Percentiles rank a stretch among this genome's conserved stretches.
Conservation (phyloP, 805 yeast species). For the Kazachstania africana region DNA sequence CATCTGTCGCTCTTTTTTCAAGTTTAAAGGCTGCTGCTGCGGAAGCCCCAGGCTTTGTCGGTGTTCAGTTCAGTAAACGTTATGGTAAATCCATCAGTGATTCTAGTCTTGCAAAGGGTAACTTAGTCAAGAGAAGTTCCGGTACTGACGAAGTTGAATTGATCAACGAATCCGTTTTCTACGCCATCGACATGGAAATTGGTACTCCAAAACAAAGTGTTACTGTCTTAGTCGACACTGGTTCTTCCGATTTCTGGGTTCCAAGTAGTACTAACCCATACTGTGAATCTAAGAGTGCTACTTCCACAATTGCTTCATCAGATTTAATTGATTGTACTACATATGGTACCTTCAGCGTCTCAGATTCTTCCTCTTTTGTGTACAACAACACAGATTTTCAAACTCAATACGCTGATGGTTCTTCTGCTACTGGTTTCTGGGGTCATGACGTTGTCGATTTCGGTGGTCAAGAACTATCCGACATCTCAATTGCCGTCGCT, state of each 20-base stretch:
- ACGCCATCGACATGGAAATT: conserved; percentile 21
- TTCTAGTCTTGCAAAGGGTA: too few species aligned
- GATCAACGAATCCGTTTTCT: not conserved
- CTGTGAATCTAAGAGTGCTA: conserved; percentile 9
- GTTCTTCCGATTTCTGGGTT: conserved; percentile 59
- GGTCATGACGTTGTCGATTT: conserved; percentile 46
- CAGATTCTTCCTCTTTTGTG: conserved; percentile 14
- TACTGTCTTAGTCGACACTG: conserved; percentile 57
- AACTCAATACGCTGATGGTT: conserved; percentile 42
- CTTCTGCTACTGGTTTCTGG: conserved; percentile 33
- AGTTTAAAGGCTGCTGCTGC: not conserved
- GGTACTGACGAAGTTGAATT: not conserved
- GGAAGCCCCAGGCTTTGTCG: not conserved
- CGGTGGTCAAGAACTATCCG: conserved; percentile 34
- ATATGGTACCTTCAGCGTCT: conserved; percentile 12
- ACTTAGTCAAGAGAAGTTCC: not conserved
- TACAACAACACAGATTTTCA: conserved; percentile 27
- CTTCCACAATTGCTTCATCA: conserved; percentile 6
- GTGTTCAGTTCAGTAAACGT: not conserved
- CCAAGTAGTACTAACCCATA: conserved; percentile 26
- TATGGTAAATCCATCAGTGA: too few species aligned
- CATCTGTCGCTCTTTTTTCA: not conserved
- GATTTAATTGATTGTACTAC: conserved; percentile 11
- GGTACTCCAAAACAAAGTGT: conserved; percentile 43
- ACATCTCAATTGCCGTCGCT: conserved; percentile 65